Conservation (phyloP, 2,329 filamentous ascomycete species). For the Aspergillus fischeri region DNA sequence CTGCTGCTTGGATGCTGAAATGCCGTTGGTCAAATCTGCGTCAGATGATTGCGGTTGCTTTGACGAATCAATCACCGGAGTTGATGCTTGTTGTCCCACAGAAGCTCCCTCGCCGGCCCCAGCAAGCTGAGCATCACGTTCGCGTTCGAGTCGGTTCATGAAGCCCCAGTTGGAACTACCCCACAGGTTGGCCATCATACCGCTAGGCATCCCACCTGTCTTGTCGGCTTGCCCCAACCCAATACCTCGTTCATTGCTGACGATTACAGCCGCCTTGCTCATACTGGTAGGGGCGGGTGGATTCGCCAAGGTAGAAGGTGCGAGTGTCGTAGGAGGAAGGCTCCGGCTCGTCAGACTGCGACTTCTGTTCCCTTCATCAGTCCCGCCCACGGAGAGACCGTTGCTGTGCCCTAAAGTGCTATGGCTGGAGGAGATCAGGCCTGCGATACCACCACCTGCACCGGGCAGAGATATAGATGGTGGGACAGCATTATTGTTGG, state of each 20-base stretch:
- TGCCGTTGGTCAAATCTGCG: conserved; percentile 17
- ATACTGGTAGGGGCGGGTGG: conserved; percentile 80
- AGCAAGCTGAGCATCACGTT: conserved; percentile 41
- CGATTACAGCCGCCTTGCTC: conserved; percentile 77
- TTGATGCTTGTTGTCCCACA: conserved; percentile 16
- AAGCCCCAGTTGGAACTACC: conserved; percentile 79
- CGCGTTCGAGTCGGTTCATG: conserved; percentile 57
- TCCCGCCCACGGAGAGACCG: conserved; percentile 35
- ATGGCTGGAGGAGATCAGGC: conserved; percentile 80
- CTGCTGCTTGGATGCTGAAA: conserved; percentile 21
- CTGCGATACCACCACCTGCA: conserved; percentile 67
- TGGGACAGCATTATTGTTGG: conserved; percentile 55
- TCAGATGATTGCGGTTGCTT: conserved; percentile 18
- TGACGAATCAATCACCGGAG: conserved; percentile 23
- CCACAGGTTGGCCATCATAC: conserved; percentile 90
- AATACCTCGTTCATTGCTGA: conserved; percentile 71
- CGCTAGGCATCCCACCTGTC: conserved; percentile 71
- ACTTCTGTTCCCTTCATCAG: conserved; percentile 33
- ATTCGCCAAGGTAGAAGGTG: conserved; percentile 76
- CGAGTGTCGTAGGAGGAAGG: conserved; percentile 62
- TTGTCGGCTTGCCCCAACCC: conserved; percentile 57
- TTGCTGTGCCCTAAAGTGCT: conserved; percentile 66
- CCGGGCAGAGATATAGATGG: conserved; percentile 40
- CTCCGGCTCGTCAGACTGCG: conserved; percentile 35
- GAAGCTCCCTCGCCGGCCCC: conserved; percentile 18